A percentile compares a stretch with the other conserved stretches of the same genome.
These are phyloP conservation scores for Amoeboaphelidium occidentale DNA, from an alignment of 371 early-diverging fungal species.

Conservation along the genomic window DNA sequence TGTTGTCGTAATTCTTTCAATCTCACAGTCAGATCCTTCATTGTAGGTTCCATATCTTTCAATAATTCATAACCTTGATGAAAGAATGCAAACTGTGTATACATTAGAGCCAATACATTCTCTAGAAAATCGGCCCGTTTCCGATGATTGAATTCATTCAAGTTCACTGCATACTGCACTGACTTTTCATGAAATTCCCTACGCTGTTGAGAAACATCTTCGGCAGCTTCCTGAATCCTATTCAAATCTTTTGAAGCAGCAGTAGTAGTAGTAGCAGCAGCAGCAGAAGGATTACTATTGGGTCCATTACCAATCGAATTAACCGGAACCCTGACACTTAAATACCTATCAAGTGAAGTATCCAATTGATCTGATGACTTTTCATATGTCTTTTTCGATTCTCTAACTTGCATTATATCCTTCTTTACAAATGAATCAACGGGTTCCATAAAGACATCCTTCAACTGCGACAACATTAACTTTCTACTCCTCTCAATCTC, in stretches of 20 bases:
- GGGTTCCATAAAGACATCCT: conserved; percentile 33
- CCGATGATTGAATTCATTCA: conserved; percentile 36
- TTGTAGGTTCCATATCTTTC: conserved; percentile 44
- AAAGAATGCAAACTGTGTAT: conserved; percentile 40
- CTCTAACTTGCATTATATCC: conserved; percentile 31
- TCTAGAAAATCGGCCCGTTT: conserved; percentile 48
- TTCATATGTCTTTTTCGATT: conserved; percentile 31
- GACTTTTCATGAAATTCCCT: conserved; percentile 29
- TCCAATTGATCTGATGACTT: conserved; percentile 37
- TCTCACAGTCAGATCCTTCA: conserved; percentile 33
- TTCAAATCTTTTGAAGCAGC: not conserved
- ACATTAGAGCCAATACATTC: conserved; percentile 45
- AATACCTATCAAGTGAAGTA: conserved; percentile 24
- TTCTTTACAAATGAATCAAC: conserved; percentile 28
- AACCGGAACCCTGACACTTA: conserved; percentile 28
- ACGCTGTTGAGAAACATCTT: conserved; percentile 28
- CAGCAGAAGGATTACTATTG: not conserved
- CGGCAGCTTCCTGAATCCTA: conserved; percentile 15
- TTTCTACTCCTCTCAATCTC: conserved; percentile 4
- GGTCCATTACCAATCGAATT: not conserved
- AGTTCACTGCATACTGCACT: conserved; percentile 31
- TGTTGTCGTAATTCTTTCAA: not conserved
- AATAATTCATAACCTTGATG: conserved; percentile 45
- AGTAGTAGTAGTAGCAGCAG: not conserved
- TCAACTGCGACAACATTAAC: conserved; percentile 19